These are phyloP conservation scores for Lupinus albus DNA, from an alignment of 306 rosid species.

Conservation along the genomic window DNA sequence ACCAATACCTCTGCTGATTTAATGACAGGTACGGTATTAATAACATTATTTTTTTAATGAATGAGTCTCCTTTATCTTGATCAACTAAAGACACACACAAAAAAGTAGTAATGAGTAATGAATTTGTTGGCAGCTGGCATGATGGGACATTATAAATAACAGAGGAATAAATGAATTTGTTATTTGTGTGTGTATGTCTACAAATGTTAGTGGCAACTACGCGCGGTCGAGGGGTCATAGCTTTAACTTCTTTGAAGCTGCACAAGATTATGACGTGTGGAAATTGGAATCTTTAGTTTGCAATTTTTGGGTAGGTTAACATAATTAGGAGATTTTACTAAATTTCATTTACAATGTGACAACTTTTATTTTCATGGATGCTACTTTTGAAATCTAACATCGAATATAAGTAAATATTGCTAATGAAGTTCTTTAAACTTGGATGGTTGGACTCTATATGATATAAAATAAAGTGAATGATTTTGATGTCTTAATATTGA, in stretches of 20 bases:
- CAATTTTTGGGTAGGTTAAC: not conserved
- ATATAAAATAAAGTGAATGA: not conserved
- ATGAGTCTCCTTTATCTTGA: too few species aligned
- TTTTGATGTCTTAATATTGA: not conserved
- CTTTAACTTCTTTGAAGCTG: constrained; percentile 6
- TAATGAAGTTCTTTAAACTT: too few species aligned
- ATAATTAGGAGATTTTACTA: too few species aligned
- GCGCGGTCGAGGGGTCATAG: constrained; percentile 4
- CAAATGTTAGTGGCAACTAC: constrained; percentile 20
- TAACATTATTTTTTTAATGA: too few species aligned
- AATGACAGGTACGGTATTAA: too few species aligned
- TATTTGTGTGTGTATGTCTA: not conserved
- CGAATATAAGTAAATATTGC: not conserved
- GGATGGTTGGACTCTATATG: not conserved
- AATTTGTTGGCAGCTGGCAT: constrained; percentile 53
- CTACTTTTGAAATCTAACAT: too few species aligned
- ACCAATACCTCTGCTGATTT: too few species aligned
- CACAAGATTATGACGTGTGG: not conserved
- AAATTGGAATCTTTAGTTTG: too few species aligned
- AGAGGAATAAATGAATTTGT: not conserved
- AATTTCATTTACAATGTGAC: not conserved
- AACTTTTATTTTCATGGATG: too few species aligned
- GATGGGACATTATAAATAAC: constrained; percentile 41
- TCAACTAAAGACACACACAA: too few species aligned
- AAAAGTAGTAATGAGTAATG: too few species aligned